Evolutionary conservation across 2,329 filamentous ascomycete species (phyloP).

Genomic region (Stagonosporopsis chrysanthemi): DNA sequence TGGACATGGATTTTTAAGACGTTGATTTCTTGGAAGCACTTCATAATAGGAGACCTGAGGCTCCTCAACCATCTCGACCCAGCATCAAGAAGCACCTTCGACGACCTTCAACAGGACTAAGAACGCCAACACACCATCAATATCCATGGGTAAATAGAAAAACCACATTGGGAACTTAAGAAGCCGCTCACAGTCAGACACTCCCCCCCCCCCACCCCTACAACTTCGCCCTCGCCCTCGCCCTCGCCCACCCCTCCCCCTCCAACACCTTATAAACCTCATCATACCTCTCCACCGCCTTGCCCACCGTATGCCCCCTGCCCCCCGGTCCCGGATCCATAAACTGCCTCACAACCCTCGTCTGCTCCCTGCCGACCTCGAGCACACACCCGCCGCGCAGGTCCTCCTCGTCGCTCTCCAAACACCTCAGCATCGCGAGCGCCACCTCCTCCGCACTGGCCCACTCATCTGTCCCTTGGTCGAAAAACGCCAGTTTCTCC

Average conservation of each 20-base stretch:
- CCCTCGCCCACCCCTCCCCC: constrained; percentile 57
- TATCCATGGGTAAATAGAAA: too few species aligned
- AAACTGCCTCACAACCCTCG: constrained; percentile 58
- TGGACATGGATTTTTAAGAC: too few species aligned
- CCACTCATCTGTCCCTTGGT: constrained; percentile 60
- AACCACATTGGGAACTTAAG: too few species aligned
- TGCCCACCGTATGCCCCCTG: constrained; percentile 57
- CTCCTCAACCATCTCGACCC: too few species aligned
- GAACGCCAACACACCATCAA: too few species aligned
- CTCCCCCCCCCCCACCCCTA: not conserved
- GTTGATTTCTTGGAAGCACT: too few species aligned
- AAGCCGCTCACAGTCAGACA: too few species aligned
- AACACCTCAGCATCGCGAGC: constrained; percentile 63
- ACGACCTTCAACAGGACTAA: too few species aligned
- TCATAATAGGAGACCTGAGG: too few species aligned
- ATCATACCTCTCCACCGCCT: constrained; percentile 50
- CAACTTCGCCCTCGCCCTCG: too few species aligned
- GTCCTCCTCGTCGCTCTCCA: constrained; percentile 55
- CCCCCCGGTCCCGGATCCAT: constrained; percentile 63
- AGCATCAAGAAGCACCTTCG: too few species aligned
- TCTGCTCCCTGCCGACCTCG: constrained; percentile 62
- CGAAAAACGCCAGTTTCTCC: constrained; percentile 64
- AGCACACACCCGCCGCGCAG: constrained; percentile 58
- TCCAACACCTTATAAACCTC: constrained; percentile 60
- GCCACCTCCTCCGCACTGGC: constrained; percentile 68